A percentile compares a stretch with the other conserved stretches of the same genome.
Evolutionary conservation across 305 asterid species (phyloP).

Genomic region (Ajuga reptans): DNA sequence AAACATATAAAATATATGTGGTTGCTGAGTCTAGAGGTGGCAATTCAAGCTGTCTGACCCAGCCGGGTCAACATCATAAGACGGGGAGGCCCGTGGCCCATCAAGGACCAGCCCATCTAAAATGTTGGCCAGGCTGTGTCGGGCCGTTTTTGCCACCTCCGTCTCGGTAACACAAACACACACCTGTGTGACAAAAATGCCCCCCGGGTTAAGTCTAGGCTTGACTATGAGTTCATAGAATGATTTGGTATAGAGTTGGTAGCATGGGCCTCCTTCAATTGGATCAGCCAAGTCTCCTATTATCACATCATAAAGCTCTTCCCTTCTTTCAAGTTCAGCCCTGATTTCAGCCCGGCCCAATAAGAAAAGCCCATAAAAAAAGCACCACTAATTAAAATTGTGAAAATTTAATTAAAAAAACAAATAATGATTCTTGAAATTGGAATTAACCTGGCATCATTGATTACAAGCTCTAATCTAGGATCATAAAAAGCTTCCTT

Average conservation of each 20-base stretch:
- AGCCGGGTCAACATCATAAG: no score
- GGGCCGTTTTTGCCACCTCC: no score
- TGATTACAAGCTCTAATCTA: constrained; percentile 62
- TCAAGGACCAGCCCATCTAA: no score
- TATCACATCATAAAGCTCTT: constrained; percentile 68
- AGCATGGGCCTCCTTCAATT: constrained; percentile 93
- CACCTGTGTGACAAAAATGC: constrained; percentile 93
- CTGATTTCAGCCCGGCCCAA: constrained; percentile 24
- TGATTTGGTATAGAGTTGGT: constrained; percentile 82
- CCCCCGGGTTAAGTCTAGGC: constrained; percentile 58
- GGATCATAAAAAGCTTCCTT: constrained; percentile 68
- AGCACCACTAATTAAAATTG: background rate
- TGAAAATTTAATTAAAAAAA: background rate
- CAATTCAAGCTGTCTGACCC: no score
- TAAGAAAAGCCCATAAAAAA: background rate
- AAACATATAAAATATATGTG: no score
- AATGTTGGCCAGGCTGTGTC: no score
- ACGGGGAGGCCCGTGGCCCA: no score
- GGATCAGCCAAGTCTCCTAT: constrained; percentile 95
- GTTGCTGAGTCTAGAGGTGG: no score
- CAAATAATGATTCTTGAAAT: background rate
- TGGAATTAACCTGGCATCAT: constrained; percentile 66
- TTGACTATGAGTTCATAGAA: constrained; percentile 64
- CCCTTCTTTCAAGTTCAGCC: constrained; percentile 81
- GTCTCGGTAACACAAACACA: background rate